Evolutionary conservation across 2,329 filamentous ascomycete genomes (phyloP).

Genomic region (Chaetoscypha palmicola): DNA sequence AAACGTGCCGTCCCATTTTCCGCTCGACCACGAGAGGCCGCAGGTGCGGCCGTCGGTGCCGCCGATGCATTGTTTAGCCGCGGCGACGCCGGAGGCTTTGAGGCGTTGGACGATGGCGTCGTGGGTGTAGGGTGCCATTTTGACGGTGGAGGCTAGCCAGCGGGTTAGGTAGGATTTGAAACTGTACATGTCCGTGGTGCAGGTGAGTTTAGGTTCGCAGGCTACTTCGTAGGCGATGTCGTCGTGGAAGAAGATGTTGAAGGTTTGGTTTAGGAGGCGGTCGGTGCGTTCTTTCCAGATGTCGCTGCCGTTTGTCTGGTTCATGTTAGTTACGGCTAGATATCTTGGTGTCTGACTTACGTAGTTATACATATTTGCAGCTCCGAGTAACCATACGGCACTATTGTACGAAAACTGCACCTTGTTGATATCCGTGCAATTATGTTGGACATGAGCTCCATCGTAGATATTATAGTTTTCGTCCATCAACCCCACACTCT

Average conservation of each 20-base stretch:
- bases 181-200: constrained; percentile 56
- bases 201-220: constrained; percentile 47
- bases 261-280: constrained; percentile 30
- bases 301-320: constrained; percentile 31
- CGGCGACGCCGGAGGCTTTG: constrained; percentile 46
- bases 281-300: constrained; percentile 34
- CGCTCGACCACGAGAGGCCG: constrained; percentile 51
- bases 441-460: constrained; percentile 39
- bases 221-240: constrained; percentile 52
- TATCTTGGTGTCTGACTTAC: constrained; percentile 51
- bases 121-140: constrained; percentile 52
- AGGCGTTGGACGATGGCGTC: constrained; percentile 48
- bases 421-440: constrained; percentile 46
- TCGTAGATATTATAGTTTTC: constrained; percentile 49
- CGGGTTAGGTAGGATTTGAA: constrained; percentile 61
- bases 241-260: constrained; percentile 37
- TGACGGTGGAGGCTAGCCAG: constrained; percentile 50
- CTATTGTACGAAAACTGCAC: constrained; percentile 66
- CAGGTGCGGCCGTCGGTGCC: constrained; percentile 54
- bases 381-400: constrained; percentile 54
- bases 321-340: constrained; percentile 33
- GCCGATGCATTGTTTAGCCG: constrained; percentile 52
- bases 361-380: constrained; percentile 41
- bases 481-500: constrained; percentile 50
- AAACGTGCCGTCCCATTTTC: constrained; percentile 36